Evolutionary conservation across 2,329 filamentous ascomycete species (phyloP).

Genomic region (Cadophora sp.): DNA sequence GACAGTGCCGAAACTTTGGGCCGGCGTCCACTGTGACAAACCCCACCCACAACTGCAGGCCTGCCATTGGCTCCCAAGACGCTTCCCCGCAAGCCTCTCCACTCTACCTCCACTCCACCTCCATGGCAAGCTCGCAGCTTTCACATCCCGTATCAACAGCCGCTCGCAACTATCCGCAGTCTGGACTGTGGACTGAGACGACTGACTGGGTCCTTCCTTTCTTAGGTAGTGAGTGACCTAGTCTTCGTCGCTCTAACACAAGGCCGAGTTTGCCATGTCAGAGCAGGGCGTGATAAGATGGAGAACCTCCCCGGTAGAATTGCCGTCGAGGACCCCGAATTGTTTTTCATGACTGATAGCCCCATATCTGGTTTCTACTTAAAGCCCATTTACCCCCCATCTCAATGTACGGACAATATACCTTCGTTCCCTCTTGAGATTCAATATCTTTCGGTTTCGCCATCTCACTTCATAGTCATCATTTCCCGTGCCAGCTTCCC

Average conservation of each 20-base stretch:
- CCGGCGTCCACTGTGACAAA: constrained; percentile 18
- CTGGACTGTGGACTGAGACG: constrained; percentile 9
- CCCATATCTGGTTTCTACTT: constrained; percentile 12
- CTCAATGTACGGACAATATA: neutral
- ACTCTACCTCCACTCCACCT: constrained; percentile 21
- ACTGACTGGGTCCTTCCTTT: neutral
- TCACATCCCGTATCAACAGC: constrained; percentile 29
- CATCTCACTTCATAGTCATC: constrained; percentile 14
- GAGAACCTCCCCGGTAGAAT: constrained; percentile 25
- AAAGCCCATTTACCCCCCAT: neutral
- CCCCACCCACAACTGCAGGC: neutral
- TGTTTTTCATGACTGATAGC: constrained; percentile 19
- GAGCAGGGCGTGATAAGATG: constrained; percentile 20
- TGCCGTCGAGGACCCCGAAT: constrained; percentile 34
- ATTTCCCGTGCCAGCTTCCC: neutral
- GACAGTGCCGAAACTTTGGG: constrained; percentile 25
- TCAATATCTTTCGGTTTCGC: constrained; percentile 1
- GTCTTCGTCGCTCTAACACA: constrained; percentile 15
- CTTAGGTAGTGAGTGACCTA: neutral
- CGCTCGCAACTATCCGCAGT: constrained; percentile 18
- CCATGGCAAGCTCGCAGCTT: constrained; percentile 19
- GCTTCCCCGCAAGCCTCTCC: constrained; percentile 28
- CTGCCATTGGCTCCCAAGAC: neutral
- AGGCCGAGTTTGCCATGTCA: constrained; percentile 23
- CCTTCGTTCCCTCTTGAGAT: neutral